Conservation (phyloP, 768 basidiomycete species). For the Russula foetens region DNA sequence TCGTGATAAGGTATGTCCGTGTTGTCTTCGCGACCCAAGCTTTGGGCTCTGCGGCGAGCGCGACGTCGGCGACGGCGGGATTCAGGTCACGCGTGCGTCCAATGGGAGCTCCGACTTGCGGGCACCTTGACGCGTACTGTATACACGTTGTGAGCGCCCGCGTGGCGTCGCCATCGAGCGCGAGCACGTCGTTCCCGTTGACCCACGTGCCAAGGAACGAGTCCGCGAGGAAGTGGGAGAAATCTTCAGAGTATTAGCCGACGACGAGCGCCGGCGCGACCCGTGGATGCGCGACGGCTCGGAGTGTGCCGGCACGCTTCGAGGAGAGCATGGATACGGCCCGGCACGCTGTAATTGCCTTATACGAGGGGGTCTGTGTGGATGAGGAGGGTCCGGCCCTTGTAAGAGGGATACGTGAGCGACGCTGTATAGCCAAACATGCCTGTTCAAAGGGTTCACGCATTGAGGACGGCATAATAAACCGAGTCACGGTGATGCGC, state of each 20-base stretch:
- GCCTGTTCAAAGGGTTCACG: constrained; percentile 41
- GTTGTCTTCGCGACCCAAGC: constrained; percentile 70
- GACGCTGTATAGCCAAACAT: constrained; percentile 99
- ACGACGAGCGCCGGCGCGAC: constrained; percentile 86
- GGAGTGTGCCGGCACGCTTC: constrained; percentile 68
- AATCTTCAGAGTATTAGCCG: constrained; percentile 89
- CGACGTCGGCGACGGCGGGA: constrained; percentile 35
- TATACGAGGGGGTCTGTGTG: constrained; percentile 93
- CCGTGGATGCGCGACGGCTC: constrained; percentile 95
- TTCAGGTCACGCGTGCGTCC: constrained; percentile 30
- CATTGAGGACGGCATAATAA: neutral
- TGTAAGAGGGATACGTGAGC: constrained; percentile 95
- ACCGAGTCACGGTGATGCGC: neutral
- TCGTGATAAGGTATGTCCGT: constrained; percentile 76
- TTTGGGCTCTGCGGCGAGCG: constrained; percentile 46
- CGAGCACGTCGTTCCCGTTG: constrained; percentile 89
- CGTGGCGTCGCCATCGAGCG: constrained; percentile 94
- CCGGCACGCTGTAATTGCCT: constrained; percentile 98
- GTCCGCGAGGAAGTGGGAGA: constrained; percentile 87
- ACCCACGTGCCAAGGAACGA: constrained; percentile 90
- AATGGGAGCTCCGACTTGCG: constrained; percentile 42
- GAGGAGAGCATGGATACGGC: constrained; percentile 40
- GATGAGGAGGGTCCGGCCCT: constrained; percentile 95
- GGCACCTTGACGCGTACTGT: constrained; percentile 82
- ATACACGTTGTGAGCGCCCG: constrained; percentile 95